phyloP scores from a whole-genome alignment of 768 basidiomycete species.

The Tylopilus felleus region DNA sequence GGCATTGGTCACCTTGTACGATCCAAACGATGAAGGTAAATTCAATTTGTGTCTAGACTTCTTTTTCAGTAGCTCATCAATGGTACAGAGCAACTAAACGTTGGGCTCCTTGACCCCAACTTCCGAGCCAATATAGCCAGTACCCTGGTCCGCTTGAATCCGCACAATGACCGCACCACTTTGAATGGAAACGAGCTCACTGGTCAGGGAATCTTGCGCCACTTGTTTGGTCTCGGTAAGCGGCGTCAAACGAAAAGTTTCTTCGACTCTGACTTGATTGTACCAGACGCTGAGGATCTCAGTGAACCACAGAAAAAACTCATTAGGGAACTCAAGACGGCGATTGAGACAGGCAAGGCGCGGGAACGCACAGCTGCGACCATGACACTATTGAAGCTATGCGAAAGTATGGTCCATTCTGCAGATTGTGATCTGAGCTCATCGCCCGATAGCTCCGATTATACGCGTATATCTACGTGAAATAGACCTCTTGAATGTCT shows the following conservation, averaged over 20 bases:
- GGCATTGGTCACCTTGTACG: too few relatives aligned
- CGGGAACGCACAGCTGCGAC: neutral
- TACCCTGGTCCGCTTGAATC: neutral
- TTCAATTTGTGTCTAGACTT: neutral
- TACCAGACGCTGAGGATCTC: neutral
- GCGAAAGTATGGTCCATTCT: neutral
- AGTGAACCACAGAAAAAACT: neutral
- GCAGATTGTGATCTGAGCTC: neutral
- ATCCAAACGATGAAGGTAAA: neutral
- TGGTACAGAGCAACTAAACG: too few relatives aligned
- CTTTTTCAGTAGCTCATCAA: neutral
- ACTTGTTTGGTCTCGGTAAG: neutral
- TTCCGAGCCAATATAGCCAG: neutral
- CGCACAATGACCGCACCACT: too few relatives aligned
- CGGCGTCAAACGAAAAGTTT: neutral
- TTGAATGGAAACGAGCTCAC: neutral
- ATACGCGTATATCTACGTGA: conserved; percentile 10
- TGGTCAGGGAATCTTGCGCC: neutral
- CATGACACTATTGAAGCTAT: neutral
- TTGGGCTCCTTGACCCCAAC: too few relatives aligned
- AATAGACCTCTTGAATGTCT: neutral
- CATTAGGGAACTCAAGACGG: neutral
- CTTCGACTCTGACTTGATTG: neutral
- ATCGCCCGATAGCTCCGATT: neutral
- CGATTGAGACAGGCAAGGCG: neutral